Base-by-base conservation (phyloP, 2,329 filamentous ascomycete genomes). In the Periconia macrospinosa region DNA sequence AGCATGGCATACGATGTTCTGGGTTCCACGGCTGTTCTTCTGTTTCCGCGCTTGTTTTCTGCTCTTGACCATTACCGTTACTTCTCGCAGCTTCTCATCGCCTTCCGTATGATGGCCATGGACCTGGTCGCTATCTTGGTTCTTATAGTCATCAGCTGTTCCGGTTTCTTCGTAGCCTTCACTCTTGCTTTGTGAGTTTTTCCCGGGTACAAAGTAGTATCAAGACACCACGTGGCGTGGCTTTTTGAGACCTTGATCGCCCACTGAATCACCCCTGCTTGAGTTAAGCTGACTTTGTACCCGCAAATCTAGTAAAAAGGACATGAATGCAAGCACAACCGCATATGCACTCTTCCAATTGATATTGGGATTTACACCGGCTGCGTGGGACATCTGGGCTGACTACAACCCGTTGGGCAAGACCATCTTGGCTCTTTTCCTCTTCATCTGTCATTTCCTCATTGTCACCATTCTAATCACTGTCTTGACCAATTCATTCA, bases 401-500 rank as follows among this genome's bases (percentile, higher is more conserved):
- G 85, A 68, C 70, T 96, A 94, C 71, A 94, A 93, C 66, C 77
- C 85, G 57, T 78, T 97, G 23, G 93, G 92, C 10, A 90, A 88
- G 67, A 77, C 82, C 1, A 80, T 97, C 40, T 77, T 97, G 71
- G 87, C 86, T 2, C 73, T 95, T 10, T 97, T 97, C 70, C 80
- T 97, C 40, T 92, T 96, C 72, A 94, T 97, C 59, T 95, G 91
- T 77, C 93, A 97, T 75, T 97, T 97, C 69, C 83, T 97, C 49
- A 88, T 97, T 30, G 89, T 97, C 47, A 96, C 93, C 1, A 96
- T 97, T 49, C 79, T 97, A 33, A 93, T 97, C 63, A 96, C 92
- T 0, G 93, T 97, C n/a, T 75, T 97, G 57, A 96, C 92, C 6
- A 97, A 97, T 69, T 96, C 91, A 0, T 97, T 97, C 77, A 96